These are phyloP conservation scores for Plantago major DNA, from an alignment of 257 asterid species.

Conservation along the genomic window DNA sequence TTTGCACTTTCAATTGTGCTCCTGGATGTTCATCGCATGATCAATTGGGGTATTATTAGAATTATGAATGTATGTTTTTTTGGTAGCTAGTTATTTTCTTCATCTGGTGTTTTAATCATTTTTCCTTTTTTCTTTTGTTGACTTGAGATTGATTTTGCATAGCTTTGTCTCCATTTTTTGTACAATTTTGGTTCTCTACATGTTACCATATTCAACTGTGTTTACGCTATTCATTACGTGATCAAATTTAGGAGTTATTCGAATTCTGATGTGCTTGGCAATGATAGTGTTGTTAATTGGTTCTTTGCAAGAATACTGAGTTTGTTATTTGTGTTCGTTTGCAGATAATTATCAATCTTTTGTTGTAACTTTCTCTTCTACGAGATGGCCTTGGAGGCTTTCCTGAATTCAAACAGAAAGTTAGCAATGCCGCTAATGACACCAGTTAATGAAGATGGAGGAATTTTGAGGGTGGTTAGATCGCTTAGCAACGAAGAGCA, in stretches of 20 bases:
- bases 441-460: slow-evolving; percentile 21
- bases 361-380: slow-evolving; percentile 2
- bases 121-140: no score
- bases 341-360: slow-evolving; percentile 3
- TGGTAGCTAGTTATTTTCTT: no score
- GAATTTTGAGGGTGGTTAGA: slow-evolving; percentile 25
- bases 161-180: neutral
- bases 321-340: slow-evolving; percentile 7
- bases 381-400: slow-evolving; percentile 36
- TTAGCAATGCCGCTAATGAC: slow-evolving; percentile 15
- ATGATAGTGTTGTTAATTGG: neutral
- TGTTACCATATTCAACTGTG: neutral
- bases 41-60: no score
- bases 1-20: no score
- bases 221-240: no score
- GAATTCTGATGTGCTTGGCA: no score
- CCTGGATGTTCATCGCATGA: no score
- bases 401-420: slow-evolving; percentile 19
- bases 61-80: no score
- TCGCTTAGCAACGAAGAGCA: slow-evolving; percentile 16
- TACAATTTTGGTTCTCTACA: neutral
- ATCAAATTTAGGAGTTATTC: no score
- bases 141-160: neutral
- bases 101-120: no score
- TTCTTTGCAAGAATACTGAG: neutral